Evolutionary conservation across 306 rosid genomes (phyloP).

Genomic region (Sechiopsis laciniata): DNA sequence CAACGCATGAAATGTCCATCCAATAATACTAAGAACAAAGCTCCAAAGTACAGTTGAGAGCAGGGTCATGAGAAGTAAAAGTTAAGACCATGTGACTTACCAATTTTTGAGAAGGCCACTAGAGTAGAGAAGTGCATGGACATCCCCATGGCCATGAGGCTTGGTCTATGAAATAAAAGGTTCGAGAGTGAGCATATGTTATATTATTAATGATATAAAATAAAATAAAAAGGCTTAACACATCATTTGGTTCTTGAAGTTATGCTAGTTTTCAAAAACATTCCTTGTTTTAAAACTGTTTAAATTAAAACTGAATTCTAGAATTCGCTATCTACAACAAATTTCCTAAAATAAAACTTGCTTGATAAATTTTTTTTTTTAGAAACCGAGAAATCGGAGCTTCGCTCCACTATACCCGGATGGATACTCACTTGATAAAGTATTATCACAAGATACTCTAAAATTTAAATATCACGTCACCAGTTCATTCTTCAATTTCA

Average conservation of each 20-base stretch:
- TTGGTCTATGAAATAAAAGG: constrained; percentile 57
- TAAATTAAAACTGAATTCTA: too few species aligned
- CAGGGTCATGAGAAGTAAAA: constrained; percentile 13
- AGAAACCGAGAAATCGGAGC: too few species aligned
- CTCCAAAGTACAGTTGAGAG: not conserved
- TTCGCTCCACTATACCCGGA: too few species aligned
- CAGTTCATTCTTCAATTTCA: constrained; percentile 2
- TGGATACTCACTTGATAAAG: not conserved
- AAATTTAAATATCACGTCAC: not conserved
- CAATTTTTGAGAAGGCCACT: constrained; percentile 81
- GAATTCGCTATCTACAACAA: too few species aligned
- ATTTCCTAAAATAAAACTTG: too few species aligned
- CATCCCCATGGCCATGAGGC: constrained; percentile 99
- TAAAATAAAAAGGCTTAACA: too few species aligned
- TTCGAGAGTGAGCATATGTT: constrained; percentile 19
- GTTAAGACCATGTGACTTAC: constrained; percentile 41
- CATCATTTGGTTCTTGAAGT: too few species aligned
- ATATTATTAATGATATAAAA: not conserved
- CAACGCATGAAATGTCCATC: not conserved
- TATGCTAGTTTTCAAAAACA: too few species aligned
- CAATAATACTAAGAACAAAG: constrained; percentile 1
- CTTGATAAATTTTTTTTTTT: too few species aligned
- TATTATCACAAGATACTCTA: not conserved
- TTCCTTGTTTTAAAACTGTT: too few species aligned
- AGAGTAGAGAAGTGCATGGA: constrained; percentile 83